Conservation (phyloP, 1,284 basidiomycete species). For the Trametes hirsuta region DNA sequence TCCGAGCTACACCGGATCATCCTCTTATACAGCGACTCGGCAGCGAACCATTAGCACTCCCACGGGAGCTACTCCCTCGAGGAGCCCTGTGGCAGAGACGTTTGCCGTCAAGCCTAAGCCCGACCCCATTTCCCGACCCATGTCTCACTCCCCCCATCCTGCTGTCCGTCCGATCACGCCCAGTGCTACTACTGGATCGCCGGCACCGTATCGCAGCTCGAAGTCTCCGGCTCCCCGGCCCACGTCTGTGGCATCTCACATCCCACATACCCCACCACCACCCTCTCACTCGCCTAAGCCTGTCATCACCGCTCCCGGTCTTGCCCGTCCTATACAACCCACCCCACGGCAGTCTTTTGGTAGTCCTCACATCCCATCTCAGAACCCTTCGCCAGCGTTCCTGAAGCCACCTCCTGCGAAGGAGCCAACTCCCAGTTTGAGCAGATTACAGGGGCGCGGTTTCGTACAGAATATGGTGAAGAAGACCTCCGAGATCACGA, state of each 20-base stretch:
- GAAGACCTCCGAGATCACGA: conserved; percentile 57
- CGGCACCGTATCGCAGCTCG: conserved; percentile 5
- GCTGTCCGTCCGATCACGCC: conserved; percentile 22
- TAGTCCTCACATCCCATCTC: conserved; percentile 50
- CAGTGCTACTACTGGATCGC: conserved; percentile 5
- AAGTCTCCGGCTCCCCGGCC: conserved; percentile 30
- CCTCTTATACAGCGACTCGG: conserved; percentile 27
- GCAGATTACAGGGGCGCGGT: conserved; percentile 77
- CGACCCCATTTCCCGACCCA: conserved; percentile 16
- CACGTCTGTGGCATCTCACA: conserved; percentile 22
- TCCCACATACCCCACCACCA: conserved; percentile 35
- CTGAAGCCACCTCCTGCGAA: conserved; percentile 58
- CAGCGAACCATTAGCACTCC: conserved; percentile 45
- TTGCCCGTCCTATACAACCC: conserved; percentile 61
- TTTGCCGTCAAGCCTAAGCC: conserved; percentile 15
- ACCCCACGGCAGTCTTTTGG: conserved; percentile 47
- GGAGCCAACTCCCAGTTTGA: conserved; percentile 79
- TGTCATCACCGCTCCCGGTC: conserved; percentile 45
- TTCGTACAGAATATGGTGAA: conserved; percentile 82
- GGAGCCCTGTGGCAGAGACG: conserved; percentile 9
- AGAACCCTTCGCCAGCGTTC: conserved; percentile 59
- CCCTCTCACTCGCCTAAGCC: conserved; percentile 40
- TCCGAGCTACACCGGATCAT: conserved; percentile 25
- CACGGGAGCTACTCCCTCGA: conserved; percentile 15
- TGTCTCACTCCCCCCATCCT: conserved; percentile 22